Evolutionary conservation across 129 eudicot genomes (phyloP), one percentile per base, ranked within the genome.

Genomic region (Centrapalus pauciflorus): DNA sequence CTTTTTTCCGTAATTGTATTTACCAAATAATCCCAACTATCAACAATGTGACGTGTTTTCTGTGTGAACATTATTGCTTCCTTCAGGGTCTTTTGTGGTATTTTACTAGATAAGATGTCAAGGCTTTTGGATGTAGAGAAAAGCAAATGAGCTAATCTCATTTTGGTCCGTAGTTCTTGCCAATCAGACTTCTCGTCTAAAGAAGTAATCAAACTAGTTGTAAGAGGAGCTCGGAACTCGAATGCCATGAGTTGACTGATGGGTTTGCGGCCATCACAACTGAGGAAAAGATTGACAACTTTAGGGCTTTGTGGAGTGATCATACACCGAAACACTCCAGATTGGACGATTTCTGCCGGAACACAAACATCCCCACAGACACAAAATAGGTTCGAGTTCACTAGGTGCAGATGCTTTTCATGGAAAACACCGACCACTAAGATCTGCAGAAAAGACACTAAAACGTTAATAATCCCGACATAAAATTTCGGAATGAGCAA

Each of bases 121-220:
- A 89, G 80, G 77, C 82, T 80, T 75, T 84, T 89, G 32, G 99
- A 86, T 34, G 98, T 63, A 62, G 96, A 93, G 70, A 86, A 93
- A 65, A 93, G 90, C 62, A 93, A 76, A 78, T 64, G 96, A 69
- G 99, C 91, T 64, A 93, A 90, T 75, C 96, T 82, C 87, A 82
- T 86, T 67, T 93, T 89, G 64, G 63, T 66, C 55, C 66, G 69
- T 66, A 85, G 86, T 66, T 81, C 85, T 73, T 89, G 80, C 95
- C 87, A 84, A 43, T 76, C 73, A 0, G 74, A 71, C 45, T 82
- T 69, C 5, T 89, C 83, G 10, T 84, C 84, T 10, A 56, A 55
- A 13, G 72, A 45, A 32, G 48, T 20, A 16, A 51, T 21, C 7
- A 16, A 41, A 9, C 25, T 71, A 24, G 77, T 54, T 11, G 69